Percentiles rank a stretch among this genome's conserved stretches.
Evolutionary conservation across 768 basidiomycete genomes (phyloP).

Genomic region (Podaxis sp.): DNA sequence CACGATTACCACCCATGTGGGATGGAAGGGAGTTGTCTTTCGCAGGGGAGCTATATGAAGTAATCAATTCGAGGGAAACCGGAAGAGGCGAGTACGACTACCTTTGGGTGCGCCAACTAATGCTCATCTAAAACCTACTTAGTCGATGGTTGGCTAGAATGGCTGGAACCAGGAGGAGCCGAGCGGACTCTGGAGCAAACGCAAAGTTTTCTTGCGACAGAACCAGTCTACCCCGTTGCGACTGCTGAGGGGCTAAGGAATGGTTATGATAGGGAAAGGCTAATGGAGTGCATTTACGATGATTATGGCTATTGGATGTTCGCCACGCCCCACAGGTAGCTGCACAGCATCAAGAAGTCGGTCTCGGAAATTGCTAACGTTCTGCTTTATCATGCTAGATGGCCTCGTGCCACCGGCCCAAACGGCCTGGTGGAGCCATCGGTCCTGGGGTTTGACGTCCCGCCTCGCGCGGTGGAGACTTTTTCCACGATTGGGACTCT

Average conservation of each 20-base stretch:
- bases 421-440: background rate
- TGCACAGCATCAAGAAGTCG: no score
- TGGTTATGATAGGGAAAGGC: background rate
- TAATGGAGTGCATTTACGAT: background rate
- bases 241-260: background rate
- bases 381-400: background rate
- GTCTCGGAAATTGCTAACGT: no score
- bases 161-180: slow-evolving; percentile 7
- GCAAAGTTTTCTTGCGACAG: background rate
- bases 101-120: background rate
- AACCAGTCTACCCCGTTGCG: background rate
- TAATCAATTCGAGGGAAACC: slow-evolving; percentile 14
- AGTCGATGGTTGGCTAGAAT: background rate
- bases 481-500: background rate
- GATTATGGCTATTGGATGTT: slow-evolving; percentile 15
- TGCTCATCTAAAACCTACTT: background rate
- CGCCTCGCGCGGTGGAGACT: background rate
- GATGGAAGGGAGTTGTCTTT: slow-evolving; percentile 8
- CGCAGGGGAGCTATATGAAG: slow-evolving; percentile 13
- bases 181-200: slow-evolving; percentile 12
- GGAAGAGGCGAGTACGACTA: slow-evolving; percentile 5
- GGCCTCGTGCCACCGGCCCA: background rate
- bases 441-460: background rate
- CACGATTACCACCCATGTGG: slow-evolving; percentile 2
- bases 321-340: slow-evolving; percentile 10